Conservation (phyloP, 805 yeast genomes). For the Candida rishiriensis region DNA sequence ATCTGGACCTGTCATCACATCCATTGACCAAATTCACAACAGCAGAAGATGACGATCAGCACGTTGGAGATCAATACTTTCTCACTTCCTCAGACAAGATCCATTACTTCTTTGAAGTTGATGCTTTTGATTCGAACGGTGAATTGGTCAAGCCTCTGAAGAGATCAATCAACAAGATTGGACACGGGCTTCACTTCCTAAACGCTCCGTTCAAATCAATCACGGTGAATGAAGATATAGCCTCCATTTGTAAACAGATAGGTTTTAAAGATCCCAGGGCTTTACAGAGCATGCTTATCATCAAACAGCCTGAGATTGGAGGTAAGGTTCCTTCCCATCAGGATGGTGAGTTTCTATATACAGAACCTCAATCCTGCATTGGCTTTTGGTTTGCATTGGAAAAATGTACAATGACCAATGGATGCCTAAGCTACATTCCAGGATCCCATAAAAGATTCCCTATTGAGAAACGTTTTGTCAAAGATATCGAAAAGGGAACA, state of each 20-base stretch:
- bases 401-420: conserved; percentile 62
- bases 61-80: conserved; percentile 72
- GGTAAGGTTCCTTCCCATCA: conserved; percentile 76
- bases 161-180: conserved; percentile 67
- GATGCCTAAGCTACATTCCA: conserved; percentile 65
- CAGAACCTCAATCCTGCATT: conserved; percentile 64
- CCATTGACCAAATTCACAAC: conserved; percentile 73
- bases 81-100: conserved; percentile 65
- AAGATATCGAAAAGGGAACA: conserved; percentile 39
- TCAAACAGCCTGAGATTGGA: conserved; percentile 72
- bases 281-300: conserved; percentile 72
- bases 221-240: conserved; percentile 48
- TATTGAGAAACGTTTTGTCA: conserved; percentile 59
- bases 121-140: conserved; percentile 56
- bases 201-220: conserved; percentile 44
- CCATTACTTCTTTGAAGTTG: conserved; percentile 65
- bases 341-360: conserved; percentile 69
- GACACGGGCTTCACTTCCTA: conserved; percentile 67
- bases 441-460: conserved; percentile 63
- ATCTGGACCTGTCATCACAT: conserved; percentile 51
- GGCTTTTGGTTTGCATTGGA: conserved; percentile 84
- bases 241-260: conserved; percentile 47
- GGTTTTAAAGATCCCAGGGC: conserved; percentile 63
- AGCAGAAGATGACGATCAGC: conserved; percentile 41
- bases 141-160: conserved; percentile 47